Conservation (phyloP, 345 rosid genomes). For the Salix brachista region DNA sequence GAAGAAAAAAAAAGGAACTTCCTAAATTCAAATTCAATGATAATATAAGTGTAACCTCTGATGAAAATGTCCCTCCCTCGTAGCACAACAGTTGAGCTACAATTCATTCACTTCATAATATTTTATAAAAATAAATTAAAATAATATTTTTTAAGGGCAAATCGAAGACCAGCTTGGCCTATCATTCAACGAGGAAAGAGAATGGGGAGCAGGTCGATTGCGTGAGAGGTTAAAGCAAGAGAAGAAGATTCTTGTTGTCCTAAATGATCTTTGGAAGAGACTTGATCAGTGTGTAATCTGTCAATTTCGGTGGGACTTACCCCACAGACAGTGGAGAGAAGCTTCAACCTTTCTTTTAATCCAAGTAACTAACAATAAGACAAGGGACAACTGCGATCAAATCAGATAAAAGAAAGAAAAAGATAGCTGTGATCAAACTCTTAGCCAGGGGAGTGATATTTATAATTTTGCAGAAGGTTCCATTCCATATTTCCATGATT, state of each 20-base stretch:
- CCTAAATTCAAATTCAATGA: too few relatives aligned
- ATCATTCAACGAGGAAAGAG: conserved; percentile 8
- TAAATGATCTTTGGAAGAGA: conserved; percentile 29
- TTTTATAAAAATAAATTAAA: too few relatives aligned
- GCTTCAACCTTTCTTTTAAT: background rate
- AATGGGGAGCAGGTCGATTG: conserved; percentile 4
- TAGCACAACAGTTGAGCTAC: too few relatives aligned
- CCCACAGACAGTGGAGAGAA: too few relatives aligned
- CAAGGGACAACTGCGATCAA: background rate
- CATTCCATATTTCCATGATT: background rate
- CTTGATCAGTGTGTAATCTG: background rate
- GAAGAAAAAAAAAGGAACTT: too few relatives aligned
- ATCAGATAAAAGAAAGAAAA: too few relatives aligned
- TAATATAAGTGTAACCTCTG: too few relatives aligned
- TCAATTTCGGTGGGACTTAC: too few relatives aligned
- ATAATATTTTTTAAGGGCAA: background rate
- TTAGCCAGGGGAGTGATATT: background rate
- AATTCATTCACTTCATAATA: too few relatives aligned
- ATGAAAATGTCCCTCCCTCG: too few relatives aligned
- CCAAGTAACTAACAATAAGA: background rate
- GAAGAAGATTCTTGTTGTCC: conserved; percentile 25
- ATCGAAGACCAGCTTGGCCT: conserved; percentile 14
- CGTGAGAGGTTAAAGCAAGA: background rate
- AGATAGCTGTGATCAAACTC: background rate
- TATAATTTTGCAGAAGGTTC: background rate